Conservation (phyloP, 2,329 filamentous ascomycete species). For the Fusarium dlaminii region DNA sequence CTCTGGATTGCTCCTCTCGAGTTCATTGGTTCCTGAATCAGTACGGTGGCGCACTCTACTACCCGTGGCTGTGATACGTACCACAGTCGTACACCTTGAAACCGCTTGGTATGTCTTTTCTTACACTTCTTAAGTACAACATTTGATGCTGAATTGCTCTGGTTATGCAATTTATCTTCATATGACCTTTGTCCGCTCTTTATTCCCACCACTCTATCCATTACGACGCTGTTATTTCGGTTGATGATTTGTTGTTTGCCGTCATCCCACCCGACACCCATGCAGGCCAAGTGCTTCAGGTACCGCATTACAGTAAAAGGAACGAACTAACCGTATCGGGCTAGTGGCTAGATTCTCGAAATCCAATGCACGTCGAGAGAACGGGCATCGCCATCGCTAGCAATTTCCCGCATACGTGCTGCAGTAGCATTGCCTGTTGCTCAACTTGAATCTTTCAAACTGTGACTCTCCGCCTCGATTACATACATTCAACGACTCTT, state of each 20-base stretch:
- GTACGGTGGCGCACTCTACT: constrained; percentile 36
- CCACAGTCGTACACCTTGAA: constrained; percentile 21
- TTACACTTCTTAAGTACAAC: not conserved
- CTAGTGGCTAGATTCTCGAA: constrained; percentile 33
- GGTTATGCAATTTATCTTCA: not conserved
- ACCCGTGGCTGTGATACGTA: constrained; percentile 38
- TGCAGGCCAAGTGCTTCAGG: constrained; percentile 35
- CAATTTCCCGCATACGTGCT: constrained; percentile 51
- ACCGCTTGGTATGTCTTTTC: constrained; percentile 22
- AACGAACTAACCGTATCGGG: constrained; percentile 32
- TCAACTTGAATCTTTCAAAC: constrained; percentile 37
- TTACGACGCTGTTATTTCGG: constrained; percentile 12
- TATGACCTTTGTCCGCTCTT: not conserved
- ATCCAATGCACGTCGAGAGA: constrained; percentile 35
- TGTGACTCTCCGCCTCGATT: constrained; percentile 25
- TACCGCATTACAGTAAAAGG: constrained; percentile 34
- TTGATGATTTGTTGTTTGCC: constrained; percentile 8
- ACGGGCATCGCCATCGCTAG: constrained; percentile 46
- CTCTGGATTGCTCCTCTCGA: constrained; percentile 21
- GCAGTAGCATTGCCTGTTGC: constrained; percentile 24
- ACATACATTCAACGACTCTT: not conserved
- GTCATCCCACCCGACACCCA: constrained; percentile 25
- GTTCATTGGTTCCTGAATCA: constrained; percentile 36
- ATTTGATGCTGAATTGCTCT: not conserved
- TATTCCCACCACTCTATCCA: not conserved